phyloP scores from a whole-genome alignment of 2,329 filamentous ascomycete species.

The Pezicula radicicola region DNA sequence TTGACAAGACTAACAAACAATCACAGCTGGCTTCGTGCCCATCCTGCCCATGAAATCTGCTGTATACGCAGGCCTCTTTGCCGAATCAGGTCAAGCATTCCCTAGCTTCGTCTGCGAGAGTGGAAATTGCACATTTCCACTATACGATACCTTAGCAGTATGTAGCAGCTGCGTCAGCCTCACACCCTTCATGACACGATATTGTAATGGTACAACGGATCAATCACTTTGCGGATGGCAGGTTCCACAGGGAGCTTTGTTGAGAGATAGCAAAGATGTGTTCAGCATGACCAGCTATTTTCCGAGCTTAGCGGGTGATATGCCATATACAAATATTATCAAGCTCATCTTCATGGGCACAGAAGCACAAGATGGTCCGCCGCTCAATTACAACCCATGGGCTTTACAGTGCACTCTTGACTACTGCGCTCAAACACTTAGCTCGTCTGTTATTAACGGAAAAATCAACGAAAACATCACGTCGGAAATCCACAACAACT shows the following conservation, averaged over 20 bases:
- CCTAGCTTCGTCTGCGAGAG: neutral
- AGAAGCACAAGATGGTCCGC: neutral
- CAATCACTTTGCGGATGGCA: neutral
- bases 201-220: neutral
- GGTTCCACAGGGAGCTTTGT: neutral
- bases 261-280: neutral
- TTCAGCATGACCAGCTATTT: conserved; percentile 1
- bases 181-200: neutral
- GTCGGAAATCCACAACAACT: neutral
- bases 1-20: neutral
- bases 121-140: neutral
- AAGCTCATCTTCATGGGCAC: conserved; percentile 1
- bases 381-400: neutral
- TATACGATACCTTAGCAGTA: neutral
- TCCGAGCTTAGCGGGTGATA: neutral
- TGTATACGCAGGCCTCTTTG: neutral
- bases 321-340: neutral
- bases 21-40: neutral
- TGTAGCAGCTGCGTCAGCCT: neutral
- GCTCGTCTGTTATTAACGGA: neutral
- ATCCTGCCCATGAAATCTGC: neutral
- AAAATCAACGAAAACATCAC: conserved; percentile 1
- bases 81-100: neutral
- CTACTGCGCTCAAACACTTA: neutral
- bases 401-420: neutral